Conservation (phyloP, 306 rosid species). For the Fragaria nilgerrensis region DNA sequence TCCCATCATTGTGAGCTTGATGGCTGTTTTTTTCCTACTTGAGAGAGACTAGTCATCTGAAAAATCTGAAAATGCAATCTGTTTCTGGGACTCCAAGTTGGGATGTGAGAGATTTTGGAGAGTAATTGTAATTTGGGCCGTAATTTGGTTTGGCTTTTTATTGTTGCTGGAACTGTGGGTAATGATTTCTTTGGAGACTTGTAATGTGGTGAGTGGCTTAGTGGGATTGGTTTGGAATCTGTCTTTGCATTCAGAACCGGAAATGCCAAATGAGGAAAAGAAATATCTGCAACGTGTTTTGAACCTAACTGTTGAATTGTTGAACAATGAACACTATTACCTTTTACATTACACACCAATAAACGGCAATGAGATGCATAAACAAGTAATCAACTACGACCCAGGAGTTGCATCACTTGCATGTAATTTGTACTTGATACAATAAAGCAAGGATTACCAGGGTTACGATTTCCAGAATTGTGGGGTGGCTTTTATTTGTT, state of each 20-base stretch:
- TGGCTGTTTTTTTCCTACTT: neutral
- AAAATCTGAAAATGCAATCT: conserved; percentile 12
- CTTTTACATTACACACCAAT: neutral
- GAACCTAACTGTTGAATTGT: neutral
- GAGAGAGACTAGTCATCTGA: conserved; percentile 18
- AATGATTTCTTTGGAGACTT: conserved; percentile 12
- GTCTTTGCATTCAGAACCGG: neutral
- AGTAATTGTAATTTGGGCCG: neutral
- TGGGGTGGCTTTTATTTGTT: too few relatives aligned
- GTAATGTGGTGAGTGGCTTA: conserved; percentile 7
- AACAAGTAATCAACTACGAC: neutral
- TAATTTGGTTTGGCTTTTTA: neutral
- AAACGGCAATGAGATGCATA: neutral
- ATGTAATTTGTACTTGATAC: neutral
- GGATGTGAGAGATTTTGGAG: neutral
- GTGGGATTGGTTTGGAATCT: conserved; percentile 17
- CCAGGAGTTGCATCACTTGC: neutral
- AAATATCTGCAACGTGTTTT: neutral
- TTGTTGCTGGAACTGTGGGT: conserved; percentile 5
- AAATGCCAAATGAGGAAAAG: neutral
- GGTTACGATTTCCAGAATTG: too few relatives aligned
- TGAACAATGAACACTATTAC: neutral
- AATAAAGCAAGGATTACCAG: neutral
- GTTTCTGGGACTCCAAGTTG: conserved; percentile 9
- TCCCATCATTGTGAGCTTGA: conserved; percentile 7